phyloP scores from a whole-genome alignment of 1,284 basidiomycete species.

The Ustilago trichophora region DNA sequence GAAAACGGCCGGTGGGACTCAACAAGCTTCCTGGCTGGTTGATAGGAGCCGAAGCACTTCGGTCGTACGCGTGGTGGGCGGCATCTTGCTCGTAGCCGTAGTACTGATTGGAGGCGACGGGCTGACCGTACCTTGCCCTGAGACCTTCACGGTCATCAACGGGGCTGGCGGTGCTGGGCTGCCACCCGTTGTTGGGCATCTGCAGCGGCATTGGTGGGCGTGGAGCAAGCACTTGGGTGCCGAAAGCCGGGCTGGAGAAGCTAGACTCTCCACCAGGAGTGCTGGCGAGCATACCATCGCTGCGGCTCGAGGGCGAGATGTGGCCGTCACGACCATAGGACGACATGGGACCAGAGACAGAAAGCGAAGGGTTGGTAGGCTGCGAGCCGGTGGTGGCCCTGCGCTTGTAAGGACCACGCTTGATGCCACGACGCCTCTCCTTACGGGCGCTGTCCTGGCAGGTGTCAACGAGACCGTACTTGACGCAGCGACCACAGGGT shows the following conservation, averaged over 20 bases:
- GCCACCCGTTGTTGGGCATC: conserved; percentile 37
- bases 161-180: conserved; percentile 14
- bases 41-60: conserved; percentile 36
- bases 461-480: conserved; percentile 81
- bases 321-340: conserved; percentile 35
- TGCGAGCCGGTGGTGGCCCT: conserved; percentile 53
- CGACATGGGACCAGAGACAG: conserved; percentile 21
- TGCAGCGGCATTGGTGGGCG: conserved; percentile 42
- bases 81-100: conserved; percentile 42
- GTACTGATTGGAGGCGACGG: conserved; percentile 21
- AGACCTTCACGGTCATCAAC: conserved; percentile 39
- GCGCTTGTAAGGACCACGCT: conserved; percentile 89
- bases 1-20: conserved; percentile 35
- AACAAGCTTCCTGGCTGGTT: conserved; percentile 30
- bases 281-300: conserved; percentile 37
- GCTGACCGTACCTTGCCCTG: conserved; percentile 23
- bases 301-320: conserved; percentile 31
- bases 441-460: conserved; percentile 83
- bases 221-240: conserved; percentile 21
- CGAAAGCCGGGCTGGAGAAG: conserved; percentile 41
- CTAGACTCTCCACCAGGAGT: conserved; percentile 32
- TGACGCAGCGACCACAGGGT: conserved; percentile 84
- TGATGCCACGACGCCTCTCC: conserved; percentile 84
- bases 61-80: conserved; percentile 37
- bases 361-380: conserved; percentile 29